A percentile compares a stretch with the other conserved stretches of the same genome.
Evolutionary conservation across 257 asterid genomes (phyloP).

Genomic region (Solanum chilense): DNA sequence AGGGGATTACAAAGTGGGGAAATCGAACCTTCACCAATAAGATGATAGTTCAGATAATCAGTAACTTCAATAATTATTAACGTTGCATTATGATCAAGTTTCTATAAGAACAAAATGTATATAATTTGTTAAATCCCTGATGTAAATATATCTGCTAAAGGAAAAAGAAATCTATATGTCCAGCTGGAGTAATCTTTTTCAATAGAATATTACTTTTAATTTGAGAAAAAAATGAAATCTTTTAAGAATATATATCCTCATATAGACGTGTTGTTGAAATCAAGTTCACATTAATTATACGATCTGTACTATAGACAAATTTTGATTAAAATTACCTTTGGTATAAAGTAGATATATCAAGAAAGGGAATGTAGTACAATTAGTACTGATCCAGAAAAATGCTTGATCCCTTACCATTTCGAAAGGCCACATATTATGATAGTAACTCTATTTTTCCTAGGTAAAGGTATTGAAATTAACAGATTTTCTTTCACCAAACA

Average conservation of each 20-base stretch:
- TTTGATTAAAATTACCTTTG: neutral
- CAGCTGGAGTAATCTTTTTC: neutral
- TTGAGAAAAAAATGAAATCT: neutral
- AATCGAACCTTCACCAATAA: neutral
- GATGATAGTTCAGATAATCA: too few species aligned
- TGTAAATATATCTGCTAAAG: neutral
- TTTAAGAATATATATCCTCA: neutral
- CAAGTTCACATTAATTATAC: neutral
- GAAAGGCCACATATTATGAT: neutral
- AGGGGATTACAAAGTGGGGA: neutral
- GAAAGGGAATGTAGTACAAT: neutral
- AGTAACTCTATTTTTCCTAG: neutral
- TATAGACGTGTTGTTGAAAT: neutral
- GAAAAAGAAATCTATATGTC: neutral
- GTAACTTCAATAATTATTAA: neutral
- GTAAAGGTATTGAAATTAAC: neutral
- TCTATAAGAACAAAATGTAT: neutral
- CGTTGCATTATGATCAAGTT: neutral
- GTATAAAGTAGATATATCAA: neutral
- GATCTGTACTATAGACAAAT: neutral
- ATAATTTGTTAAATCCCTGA: neutral
- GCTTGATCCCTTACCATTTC: neutral
- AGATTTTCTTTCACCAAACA: too few species aligned
- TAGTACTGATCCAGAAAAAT: neutral
- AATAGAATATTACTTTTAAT: neutral